Base-by-base conservation (phyloP, 2,329 filamentous ascomycete species). In the Pyricularia sp. region DNA sequence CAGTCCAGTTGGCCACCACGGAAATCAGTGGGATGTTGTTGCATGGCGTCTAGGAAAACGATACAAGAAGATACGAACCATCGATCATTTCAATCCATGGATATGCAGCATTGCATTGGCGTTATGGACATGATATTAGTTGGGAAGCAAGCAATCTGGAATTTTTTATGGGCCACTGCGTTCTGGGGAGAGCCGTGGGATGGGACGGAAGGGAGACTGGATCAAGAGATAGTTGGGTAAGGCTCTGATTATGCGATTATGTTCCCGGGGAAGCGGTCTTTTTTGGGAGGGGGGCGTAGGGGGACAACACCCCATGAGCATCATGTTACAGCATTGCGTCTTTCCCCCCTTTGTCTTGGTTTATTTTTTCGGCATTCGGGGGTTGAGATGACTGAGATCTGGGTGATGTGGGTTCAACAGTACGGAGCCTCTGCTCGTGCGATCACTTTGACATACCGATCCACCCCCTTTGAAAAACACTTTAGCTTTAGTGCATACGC, bases 301-400 rank as follows among this genome's bases (percentile, higher is more conserved):
- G 42, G 14, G 42, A 50, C 42, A 10, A 50, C 14, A 50, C 42
- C 36, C 42, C 20, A 50, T 67, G 33, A 75, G 72, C 73, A 76
- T 76, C 72, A 70, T 36, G 64, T 65, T 36, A 26, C 31, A 36
- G 31, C 64, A 50, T 50, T 50, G 42, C 42, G 42, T 50, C 7
- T n/a, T 50, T 50, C n/a, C 5, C 7, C 33, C 33, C 10, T 50
- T 50, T 50, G 20, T 50, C 17, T 50, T 50, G 42, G 42, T 50
- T 50, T 50, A 9, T 9, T 50, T 50, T 14, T 50, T n/a, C 42
- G 42, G 42, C 42, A 50, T 50, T 50, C 5, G 20, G 42, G 17
- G 42, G n/a, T 50, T 7, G 20, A 50, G 7, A 50, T 17, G 42
- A n/a, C 17, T n/a, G n/a, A 5, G 17, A n/a, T 50, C 7, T 17